phyloP scores from a whole-genome alignment of 495 filamentous ascomycete genomes.

The Talaromyces thailandensis region DNA sequence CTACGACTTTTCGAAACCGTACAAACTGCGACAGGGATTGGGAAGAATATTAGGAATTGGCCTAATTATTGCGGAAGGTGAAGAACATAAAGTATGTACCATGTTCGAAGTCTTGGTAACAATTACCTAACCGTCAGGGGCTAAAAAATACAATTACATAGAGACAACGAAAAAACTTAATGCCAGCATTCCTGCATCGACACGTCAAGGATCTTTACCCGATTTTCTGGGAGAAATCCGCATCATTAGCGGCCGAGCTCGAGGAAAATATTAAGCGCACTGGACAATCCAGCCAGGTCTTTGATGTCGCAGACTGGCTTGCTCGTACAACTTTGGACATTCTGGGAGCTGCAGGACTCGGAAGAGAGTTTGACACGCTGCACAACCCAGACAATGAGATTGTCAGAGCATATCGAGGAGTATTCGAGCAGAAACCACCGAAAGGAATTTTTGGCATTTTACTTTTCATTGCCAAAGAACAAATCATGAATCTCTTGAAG shows the following conservation, averaged over 20 bases:
- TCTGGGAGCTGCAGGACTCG: conserved; percentile 64
- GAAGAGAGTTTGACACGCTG: conserved; percentile 61
- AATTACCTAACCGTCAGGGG: background rate
- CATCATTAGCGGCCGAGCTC: background rate
- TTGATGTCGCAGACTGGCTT: conserved; percentile 44
- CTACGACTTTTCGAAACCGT: conserved; percentile 18
- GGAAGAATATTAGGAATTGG: conserved; percentile 14
- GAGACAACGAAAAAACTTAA: conserved; percentile 53
- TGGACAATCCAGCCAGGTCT: conserved; percentile 12
- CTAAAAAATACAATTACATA: conserved; percentile 9
- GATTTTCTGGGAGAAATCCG: conserved; percentile 54
- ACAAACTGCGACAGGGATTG: conserved; percentile 10
- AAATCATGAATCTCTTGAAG: conserved; percentile 46
- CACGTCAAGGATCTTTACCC: conserved; percentile 67
- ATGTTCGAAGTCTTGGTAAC: background rate
- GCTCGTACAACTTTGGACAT: conserved; percentile 64
- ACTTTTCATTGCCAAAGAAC: conserved; percentile 27
- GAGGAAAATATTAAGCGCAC: conserved; percentile 8
- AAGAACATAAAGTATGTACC: conserved; percentile 7
- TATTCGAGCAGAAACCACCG: conserved; percentile 9
- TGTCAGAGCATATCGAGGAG: conserved; percentile 35
- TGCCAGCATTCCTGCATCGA: conserved; percentile 62
- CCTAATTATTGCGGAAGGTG: conserved; percentile 17
- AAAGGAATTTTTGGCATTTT: conserved; percentile 19
- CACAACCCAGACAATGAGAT: conserved; percentile 39